Evolutionary conservation across 1,139 yeast species (phyloP).

Genomic region (Yueomyces sp.): DNA sequence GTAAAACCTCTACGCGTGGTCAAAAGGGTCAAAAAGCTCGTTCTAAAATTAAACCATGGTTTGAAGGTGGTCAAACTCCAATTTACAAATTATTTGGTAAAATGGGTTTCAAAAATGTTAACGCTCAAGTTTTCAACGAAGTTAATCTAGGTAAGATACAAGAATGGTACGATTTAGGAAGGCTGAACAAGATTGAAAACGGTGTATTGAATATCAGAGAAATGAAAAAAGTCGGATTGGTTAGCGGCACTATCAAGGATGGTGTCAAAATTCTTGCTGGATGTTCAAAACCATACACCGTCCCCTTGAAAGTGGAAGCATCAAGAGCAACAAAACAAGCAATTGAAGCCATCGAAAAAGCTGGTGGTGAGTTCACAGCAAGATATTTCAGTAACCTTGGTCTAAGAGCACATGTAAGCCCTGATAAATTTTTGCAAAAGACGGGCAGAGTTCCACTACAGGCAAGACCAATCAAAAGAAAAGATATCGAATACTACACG

Average conservation of each 20-base stretch:
- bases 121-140: constrained; percentile 36
- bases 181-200: constrained; percentile 39
- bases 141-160: constrained; percentile 48
- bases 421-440: constrained; percentile 52
- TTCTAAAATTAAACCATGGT: constrained; percentile 81
- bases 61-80: constrained; percentile 99
- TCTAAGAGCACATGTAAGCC: constrained; percentile 63
- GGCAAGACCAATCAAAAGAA: constrained; percentile 77
- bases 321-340: constrained; percentile 69
- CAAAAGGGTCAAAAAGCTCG: constrained; percentile 98
- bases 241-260: constrained; percentile 58
- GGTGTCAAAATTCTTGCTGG: constrained; percentile 77
- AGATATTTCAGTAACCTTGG: constrained; percentile 56
- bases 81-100: constrained; percentile 81
- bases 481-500: constrained; percentile 71
- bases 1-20: constrained; percentile 96
- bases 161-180: constrained; percentile 54
- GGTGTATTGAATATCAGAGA: constrained; percentile 54
- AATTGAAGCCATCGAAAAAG: constrained; percentile 54
- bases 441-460: constrained; percentile 73
- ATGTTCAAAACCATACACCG: constrained; percentile 43
- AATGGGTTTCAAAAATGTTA: constrained; percentile 65
- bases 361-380: constrained; percentile 65
- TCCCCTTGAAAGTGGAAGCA: constrained; percentile 67
- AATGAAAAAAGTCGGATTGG: constrained; percentile 54